Percentiles rank a stretch among this genome's conserved stretches.
Evolutionary conservation across 805 yeast species (phyloP).

Genomic region (Millerago galiae): DNA sequence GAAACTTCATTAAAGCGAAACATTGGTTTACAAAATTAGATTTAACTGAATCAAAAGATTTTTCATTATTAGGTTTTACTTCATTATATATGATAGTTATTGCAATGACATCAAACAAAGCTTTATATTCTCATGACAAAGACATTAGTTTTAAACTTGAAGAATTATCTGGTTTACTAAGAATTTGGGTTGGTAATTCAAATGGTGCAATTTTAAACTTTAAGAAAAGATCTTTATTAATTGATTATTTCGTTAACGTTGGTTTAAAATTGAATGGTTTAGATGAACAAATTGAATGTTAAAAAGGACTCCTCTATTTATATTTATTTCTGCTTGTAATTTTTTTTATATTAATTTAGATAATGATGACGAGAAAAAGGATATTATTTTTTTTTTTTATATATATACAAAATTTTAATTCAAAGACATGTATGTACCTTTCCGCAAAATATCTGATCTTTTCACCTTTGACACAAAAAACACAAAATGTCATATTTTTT

Average conservation of each 20-base stretch:
- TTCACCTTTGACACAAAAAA: too few relatives aligned
- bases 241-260: constrained; percentile 26
- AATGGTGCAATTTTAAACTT: constrained; percentile 23
- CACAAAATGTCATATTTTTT: too few relatives aligned
- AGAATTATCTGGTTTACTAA: constrained; percentile 24
- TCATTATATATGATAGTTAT: constrained; percentile 23
- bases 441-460: too few relatives aligned
- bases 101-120: constrained; percentile 16
- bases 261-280: constrained; percentile 22
- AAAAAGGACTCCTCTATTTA: too few relatives aligned
- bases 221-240: constrained; percentile 25
- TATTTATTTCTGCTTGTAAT: too few relatives aligned
- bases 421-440: too few relatives aligned
- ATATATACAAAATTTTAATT: too few relatives aligned
- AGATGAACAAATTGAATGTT: constrained; percentile 4
- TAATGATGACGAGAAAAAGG: too few relatives aligned
- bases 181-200: constrained; percentile 31
- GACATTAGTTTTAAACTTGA: constrained; percentile 23
- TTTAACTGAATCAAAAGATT: constrained; percentile 9
- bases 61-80: constrained; percentile 26
- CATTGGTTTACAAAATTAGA: constrained; percentile 22
- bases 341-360: too few relatives aligned
- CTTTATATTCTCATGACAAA: constrained; percentile 11
- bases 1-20: constrained; percentile 18
- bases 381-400: too few relatives aligned